A percentile compares a stretch with the other conserved stretches of the same genome.
Evolutionary conservation across 208 protist species (phyloP).

Genomic region (Trypanosoma scelopori): DNA sequence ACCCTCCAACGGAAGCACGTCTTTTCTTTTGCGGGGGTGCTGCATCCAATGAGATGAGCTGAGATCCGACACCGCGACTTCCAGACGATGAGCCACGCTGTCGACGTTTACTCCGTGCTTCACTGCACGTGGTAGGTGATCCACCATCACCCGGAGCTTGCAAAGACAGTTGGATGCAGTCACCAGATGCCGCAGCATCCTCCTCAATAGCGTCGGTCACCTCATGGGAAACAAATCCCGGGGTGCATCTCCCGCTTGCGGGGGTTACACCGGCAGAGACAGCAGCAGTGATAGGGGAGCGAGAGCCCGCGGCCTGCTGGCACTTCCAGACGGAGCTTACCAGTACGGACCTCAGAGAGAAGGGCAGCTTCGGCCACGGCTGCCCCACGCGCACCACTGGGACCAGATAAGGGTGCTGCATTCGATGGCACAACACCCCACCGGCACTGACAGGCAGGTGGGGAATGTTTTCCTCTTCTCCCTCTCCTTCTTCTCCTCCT

Average conservation of each 20-base stretch:
- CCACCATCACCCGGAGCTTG: neutral
- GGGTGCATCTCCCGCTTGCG: neutral
- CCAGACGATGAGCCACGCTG: neutral
- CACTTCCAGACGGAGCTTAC: neutral
- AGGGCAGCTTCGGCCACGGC: slow-evolving; percentile 8
- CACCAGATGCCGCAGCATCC: neutral
- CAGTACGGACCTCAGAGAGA: slow-evolving; percentile 3
- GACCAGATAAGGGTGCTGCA: neutral
- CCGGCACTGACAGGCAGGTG: neutral
- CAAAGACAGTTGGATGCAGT: neutral
- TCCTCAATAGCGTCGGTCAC: slow-evolving; percentile 1
- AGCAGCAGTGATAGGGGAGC: neutral
- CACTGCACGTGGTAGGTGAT: neutral
- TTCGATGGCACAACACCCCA: neutral
- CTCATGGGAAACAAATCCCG: neutral
- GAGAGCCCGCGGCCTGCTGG: neutral
- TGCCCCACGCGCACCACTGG: slow-evolving; percentile 12
- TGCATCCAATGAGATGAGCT: slow-evolving; percentile 9
- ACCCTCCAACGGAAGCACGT: neutral
- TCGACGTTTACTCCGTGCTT: slow-evolving; percentile 6
- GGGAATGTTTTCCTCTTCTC: neutral
- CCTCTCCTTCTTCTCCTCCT: neutral
- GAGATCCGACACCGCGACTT: slow-evolving; percentile 7
- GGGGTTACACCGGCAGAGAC: neutral
- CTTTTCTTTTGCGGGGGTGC: slow-evolving; percentile 14